Conservation (phyloP, 2,329 filamentous ascomycete species). For the Shiraia sp. region DNA sequence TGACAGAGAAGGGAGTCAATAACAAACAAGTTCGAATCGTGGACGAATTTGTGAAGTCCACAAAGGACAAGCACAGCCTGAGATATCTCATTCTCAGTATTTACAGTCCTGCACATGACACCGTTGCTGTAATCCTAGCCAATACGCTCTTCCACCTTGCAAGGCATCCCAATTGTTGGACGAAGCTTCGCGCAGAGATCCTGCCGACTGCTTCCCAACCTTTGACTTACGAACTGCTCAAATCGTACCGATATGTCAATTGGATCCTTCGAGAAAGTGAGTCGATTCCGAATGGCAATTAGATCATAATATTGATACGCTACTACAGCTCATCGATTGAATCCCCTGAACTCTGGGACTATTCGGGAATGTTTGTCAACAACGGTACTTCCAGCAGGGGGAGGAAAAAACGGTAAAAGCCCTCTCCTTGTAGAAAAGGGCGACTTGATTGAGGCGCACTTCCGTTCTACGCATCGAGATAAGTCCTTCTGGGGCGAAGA, state of each 20-base stretch:
- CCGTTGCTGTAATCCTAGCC: slow-evolving; percentile 18
- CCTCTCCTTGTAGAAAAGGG: slow-evolving; percentile 10
- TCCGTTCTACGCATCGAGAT: slow-evolving; percentile 53
- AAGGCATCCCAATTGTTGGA: slow-evolving; percentile 18
- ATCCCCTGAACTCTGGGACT: slow-evolving; percentile 2
- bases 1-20: background rate
- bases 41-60: slow-evolving; percentile 21
- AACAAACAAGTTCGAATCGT: slow-evolving; percentile 14
- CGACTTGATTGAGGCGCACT: slow-evolving; percentile 32
- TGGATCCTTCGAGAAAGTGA: slow-evolving; percentile 14
- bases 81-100: slow-evolving; percentile 19
- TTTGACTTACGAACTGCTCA: slow-evolving; percentile 23
- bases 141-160: slow-evolving; percentile 27
- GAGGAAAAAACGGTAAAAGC: slow-evolving; percentile 9
- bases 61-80: slow-evolving; percentile 15
- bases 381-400: slow-evolving; percentile 17
- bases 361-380: slow-evolving; percentile 6
- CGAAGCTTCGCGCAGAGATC: slow-evolving; percentile 20
- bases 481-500: slow-evolving; percentile 48
- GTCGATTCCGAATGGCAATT: background rate
- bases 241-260: slow-evolving; percentile 16
- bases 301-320: background rate
- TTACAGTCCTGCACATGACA: slow-evolving; percentile 24
- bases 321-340: slow-evolving; percentile 10
- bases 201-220: slow-evolving; percentile 7